Conservation (phyloP, 768 basidiomycete genomes). For the Imleria badia region DNA sequence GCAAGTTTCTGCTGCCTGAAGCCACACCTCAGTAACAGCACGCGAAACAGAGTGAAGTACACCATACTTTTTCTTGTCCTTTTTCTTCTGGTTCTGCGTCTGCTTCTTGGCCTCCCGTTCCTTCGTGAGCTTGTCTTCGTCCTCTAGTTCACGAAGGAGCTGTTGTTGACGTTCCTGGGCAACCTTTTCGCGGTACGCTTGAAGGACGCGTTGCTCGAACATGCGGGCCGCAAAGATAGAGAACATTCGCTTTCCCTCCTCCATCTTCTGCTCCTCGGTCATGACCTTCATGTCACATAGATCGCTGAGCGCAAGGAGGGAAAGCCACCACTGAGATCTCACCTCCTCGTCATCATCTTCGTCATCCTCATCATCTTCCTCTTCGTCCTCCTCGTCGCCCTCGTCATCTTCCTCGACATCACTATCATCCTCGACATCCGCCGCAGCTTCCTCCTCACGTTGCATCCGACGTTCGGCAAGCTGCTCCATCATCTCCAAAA, state of each 20-base stretch:
- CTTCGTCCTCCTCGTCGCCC: constrained; percentile 61
- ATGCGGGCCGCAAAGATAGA: constrained; percentile 98
- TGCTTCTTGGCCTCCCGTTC: constrained; percentile 92
- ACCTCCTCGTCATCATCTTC: constrained; percentile 50
- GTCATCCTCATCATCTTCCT: constrained; percentile 61
- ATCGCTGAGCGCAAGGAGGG: constrained; percentile 9
- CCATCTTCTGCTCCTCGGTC: constrained; percentile 98
- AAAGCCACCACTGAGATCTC: constrained; percentile 15
- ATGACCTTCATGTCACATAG: constrained; percentile 48
- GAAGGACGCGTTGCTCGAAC: constrained; percentile 98
- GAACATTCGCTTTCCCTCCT: constrained; percentile 99
- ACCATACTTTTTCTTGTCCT: constrained; percentile 91
- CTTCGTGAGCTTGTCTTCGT: constrained; percentile 84
- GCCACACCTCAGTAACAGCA: background rate
- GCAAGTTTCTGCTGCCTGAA: constrained; percentile 84
- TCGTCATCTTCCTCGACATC: constrained; percentile 61
- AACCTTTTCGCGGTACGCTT: constrained; percentile 95
- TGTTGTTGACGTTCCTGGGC: constrained; percentile 95
- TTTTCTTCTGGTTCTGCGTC: constrained; percentile 97
- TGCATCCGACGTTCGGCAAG: constrained; percentile 92
- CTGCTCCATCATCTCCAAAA: constrained; percentile 99
- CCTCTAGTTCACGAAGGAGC: constrained; percentile 90
- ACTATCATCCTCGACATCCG: constrained; percentile 61
- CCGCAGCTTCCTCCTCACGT: constrained; percentile 72
- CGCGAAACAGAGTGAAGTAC: constrained; percentile 20